Evolutionary conservation across 139 green algal species (phyloP).

Genomic region (Pycnococcus provasolii): DNA sequence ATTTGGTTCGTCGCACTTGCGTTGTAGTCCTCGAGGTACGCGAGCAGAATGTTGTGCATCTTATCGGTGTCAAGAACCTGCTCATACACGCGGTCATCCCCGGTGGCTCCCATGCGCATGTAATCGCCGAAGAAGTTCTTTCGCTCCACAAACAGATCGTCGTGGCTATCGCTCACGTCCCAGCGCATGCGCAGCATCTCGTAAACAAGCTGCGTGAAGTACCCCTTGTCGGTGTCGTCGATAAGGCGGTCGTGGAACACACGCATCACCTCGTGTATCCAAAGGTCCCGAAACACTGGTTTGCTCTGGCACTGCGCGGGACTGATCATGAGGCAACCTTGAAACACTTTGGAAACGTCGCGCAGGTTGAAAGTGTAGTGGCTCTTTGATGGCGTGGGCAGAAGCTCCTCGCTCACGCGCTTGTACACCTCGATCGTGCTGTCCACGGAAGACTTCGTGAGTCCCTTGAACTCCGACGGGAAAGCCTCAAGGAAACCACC

Average conservation of each 20-base stretch:
- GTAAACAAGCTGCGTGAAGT: constrained; percentile 43
- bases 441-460: constrained; percentile 48
- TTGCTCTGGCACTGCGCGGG: constrained; percentile 33
- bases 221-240: constrained; percentile 54
- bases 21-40: constrained; percentile 72
- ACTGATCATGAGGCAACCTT: constrained; percentile 58
- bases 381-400: constrained; percentile 49
- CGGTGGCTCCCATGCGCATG: constrained; percentile 21
- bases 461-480: constrained; percentile 34
- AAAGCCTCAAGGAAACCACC: constrained; percentile 62
- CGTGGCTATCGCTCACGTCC: constrained; percentile 3
- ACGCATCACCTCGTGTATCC: constrained; percentile 63
- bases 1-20: constrained; percentile 42
- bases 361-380: constrained; percentile 80
- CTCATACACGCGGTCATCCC: constrained; percentile 30
- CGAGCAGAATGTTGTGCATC: constrained; percentile 44
- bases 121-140: constrained; percentile 40
- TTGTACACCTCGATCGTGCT: constrained; percentile 47
- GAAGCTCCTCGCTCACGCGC: constrained; percentile 45
- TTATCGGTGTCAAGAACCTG: constrained; percentile 29
- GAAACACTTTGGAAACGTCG: constrained; percentile 69
- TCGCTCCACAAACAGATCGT: constrained; percentile 27
- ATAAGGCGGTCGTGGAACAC: constrained; percentile 74
- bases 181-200: constrained; percentile 26
- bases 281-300: constrained; percentile 49